Conservation (phyloP, 2,329 filamentous ascomycete genomes). For the Dothistroma septosporum region DNA sequence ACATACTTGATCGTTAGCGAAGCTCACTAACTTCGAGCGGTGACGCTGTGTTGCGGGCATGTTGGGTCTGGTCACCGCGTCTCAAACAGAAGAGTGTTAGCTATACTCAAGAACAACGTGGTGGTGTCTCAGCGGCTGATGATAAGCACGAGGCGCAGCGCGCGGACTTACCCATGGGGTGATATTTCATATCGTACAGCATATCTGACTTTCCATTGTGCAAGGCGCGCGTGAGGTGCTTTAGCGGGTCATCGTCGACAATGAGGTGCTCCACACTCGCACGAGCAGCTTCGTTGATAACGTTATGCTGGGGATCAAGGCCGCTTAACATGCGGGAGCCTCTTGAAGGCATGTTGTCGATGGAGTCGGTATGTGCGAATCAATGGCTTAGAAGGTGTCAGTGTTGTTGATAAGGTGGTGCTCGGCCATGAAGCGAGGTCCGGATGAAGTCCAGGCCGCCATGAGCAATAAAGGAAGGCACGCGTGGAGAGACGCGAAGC, state of each 20-base stretch:
- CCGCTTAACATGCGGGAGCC: constrained; percentile 8
- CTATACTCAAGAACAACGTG: too few relatives aligned
- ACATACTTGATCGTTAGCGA: constrained; percentile 1
- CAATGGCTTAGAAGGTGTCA: background rate
- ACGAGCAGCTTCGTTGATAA: constrained; percentile 8
- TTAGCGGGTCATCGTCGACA: constrained; percentile 6
- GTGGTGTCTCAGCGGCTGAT: too few relatives aligned
- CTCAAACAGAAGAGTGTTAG: too few relatives aligned
- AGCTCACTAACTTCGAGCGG: constrained; percentile 13
- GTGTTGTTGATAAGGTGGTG: background rate
- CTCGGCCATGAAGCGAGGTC: background rate
- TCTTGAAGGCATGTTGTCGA: background rate
- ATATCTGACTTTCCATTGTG: constrained; percentile 14
- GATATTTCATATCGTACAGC: constrained; percentile 23
- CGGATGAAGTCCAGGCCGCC: background rate
- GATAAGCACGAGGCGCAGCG: too few relatives aligned
- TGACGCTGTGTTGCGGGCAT: constrained; percentile 11
- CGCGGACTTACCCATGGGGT: too few relatives aligned
- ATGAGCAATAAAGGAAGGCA: background rate
- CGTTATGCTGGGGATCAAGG: constrained; percentile 11
- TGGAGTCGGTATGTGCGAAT: background rate
- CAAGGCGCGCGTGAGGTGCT: constrained; percentile 17
- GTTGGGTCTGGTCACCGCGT: constrained; percentile 22
- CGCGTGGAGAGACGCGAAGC: background rate
- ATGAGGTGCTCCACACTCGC: constrained; percentile 5